Evolutionary conservation across 192 early-diverging fungal genomes (phyloP), one percentile per base, ranked within the genome.

Genomic region (Kappamyces sp.): DNA sequence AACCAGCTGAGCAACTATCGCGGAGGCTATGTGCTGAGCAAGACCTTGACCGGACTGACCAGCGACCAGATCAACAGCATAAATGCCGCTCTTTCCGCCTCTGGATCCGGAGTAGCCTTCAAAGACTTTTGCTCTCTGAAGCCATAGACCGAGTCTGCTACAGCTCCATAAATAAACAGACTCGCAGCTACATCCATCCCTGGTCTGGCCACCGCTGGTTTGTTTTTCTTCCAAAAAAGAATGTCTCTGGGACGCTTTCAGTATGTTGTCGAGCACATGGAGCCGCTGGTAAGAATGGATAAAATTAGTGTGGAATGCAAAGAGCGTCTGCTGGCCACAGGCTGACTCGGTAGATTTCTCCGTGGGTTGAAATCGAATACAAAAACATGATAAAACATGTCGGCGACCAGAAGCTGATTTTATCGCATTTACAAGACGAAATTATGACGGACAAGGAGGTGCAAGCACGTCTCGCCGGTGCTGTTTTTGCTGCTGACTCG

Each of bases 191-290:
- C n/a, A n/a, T n/a, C n/a, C n/a, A n/a, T n/a, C n/a, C n/a, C n/a
- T n/a, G n/a, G n/a, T n/a, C n/a, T n/a, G n/a, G 49, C 7, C 6
- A 50, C 12, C 4, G 3, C 49, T 50, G 49, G 49, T 50, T 10
- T 7, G 8, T 50, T 50, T 50, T 50, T 23, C 8, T 6, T 10
- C 3, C 3, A 50, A 50, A 50, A 50, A 50, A 4, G 23, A 6
- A 10, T 32, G 13, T 34, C 13, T 57, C 15, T 57, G 42, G 38
- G 33, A 8, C 31, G 33, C 47, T 57, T 57, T 57, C 81, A 78
- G 44, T 89, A 81, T 68, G 85, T 89, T 64, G 76, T 89, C 47
- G 87, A 89, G 65, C 87, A 89, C 63, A 77, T 89, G 74, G 85
- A 89, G 63, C 38, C 36, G 80, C 80, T 49, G 80, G 73, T 64